Base-by-base conservation (phyloP, 768 basidiomycete species). In the Auricularia cornea region DNA sequence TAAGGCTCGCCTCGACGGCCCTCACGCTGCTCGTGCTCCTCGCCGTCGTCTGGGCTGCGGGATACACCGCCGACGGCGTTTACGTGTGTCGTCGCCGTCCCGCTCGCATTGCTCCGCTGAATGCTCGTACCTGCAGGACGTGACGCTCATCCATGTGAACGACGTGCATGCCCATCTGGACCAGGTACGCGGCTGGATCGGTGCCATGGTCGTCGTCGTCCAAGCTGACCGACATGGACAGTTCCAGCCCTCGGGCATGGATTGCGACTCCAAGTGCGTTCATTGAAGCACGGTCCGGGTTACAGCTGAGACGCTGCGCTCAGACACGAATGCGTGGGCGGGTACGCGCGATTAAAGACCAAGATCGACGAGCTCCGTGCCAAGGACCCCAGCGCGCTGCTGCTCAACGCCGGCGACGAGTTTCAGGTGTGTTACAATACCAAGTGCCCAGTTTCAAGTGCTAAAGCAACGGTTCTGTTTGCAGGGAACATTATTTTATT, bases 351-450 rank as follows among this genome's bases (percentile, higher is more conserved):
- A 30, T 72, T 80, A n/a, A 79, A 80, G 66, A 72, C 73, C 26
- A 71, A 74, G 31, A 70, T 80, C 56, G 72, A 78, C 31, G 67
- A 70, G 51, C 69, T 72, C 2, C 67, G 79, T 31, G 68, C 68
- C 3, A 68, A 64, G 8, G 72, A 72, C 31, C 67, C 72, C 26
- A 74, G 80, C 68, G 75, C 74, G 10, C 65, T 81, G 4, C 74
- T 81, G 63, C 66, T 81, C 44, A 78, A 80, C 67, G 75, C 77
- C 54, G 80, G 80, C 5, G 80, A 81, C 65, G 80, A 81, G 66
- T 81, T 79, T 66, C 80, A 74, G 60, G 71, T 71, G n/a, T 18
- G 65, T n/a, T 31, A 2, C 35, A 16, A 26, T 12, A 30, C n/a
- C n/a, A n/a, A n/a, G n/a, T n/a, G n/a, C n/a, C n/a, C n/a, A n/a